phyloP scores from a whole-genome alignment of 176 grass and related monocot species.

The Lolium perenne region DNA sequence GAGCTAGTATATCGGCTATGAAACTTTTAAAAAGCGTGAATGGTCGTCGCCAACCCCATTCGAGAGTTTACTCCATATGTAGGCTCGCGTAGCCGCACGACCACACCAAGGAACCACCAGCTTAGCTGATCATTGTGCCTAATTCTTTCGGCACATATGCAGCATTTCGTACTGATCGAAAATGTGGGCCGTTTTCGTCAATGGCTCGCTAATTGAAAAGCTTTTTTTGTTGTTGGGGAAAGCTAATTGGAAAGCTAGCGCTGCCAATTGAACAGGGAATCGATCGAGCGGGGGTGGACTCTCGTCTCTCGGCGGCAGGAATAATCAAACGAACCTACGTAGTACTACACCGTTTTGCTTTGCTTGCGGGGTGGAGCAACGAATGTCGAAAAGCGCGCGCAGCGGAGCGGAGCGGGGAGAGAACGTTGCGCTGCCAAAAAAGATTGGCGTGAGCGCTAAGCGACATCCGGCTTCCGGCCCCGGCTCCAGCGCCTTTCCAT shows the following conservation, averaged over 20 bases:
- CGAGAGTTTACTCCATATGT: neutral
- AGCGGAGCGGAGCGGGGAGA: neutral
- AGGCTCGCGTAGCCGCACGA: neutral
- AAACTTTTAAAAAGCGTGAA: neutral
- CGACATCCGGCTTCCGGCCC: neutral
- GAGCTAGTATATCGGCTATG: neutral
- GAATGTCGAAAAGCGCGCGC: conserved; percentile 28
- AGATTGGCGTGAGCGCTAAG: conserved; percentile 38
- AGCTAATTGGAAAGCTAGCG: neutral
- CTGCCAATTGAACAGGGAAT: neutral
- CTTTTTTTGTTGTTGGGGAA: too few species aligned
- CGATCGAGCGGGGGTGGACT: neutral
- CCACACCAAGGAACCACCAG: neutral
- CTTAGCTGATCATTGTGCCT: neutral
- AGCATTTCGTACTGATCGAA: too few species aligned
- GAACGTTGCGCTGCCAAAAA: neutral
- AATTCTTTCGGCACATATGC: neutral
- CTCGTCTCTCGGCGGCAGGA: neutral
- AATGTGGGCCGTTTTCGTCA: too few species aligned
- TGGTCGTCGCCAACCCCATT: neutral
- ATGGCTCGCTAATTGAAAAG: neutral
- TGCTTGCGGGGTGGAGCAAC: conserved; percentile 46
- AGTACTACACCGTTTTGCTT: neutral
- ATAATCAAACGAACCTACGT: neutral
- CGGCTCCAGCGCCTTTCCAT: neutral